A percentile compares a stretch with the other conserved stretches of the same genome.
Conservation (phyloP, 2,329 filamentous ascomycete species). For the Beauveria australis region DNA sequence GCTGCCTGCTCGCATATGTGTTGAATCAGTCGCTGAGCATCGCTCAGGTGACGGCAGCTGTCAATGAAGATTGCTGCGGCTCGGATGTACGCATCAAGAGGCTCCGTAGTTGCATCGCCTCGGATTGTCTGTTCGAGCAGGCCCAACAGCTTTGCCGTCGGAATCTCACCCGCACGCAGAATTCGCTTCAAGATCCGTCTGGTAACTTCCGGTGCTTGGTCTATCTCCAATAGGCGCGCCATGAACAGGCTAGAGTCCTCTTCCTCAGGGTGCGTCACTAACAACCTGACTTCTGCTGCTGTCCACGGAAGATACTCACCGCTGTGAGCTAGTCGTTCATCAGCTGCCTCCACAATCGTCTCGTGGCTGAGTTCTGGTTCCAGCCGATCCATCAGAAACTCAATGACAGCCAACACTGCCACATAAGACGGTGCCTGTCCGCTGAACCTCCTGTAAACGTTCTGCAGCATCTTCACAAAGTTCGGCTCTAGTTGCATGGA, state of each 20-base stretch:
- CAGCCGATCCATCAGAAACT: slow-evolving; percentile 35
- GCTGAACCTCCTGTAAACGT: slow-evolving; percentile 41
- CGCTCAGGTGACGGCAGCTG: slow-evolving; percentile 25
- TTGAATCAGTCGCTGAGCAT: slow-evolving; percentile 31
- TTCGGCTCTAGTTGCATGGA: slow-evolving; percentile 42
- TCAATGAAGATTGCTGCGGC: slow-evolving; percentile 47
- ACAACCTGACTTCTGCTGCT: slow-evolving; percentile 34
- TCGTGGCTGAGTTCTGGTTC: slow-evolving; percentile 28
- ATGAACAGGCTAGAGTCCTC: slow-evolving; percentile 43
- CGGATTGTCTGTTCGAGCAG: slow-evolving; percentile 48
- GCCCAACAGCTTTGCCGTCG: slow-evolving; percentile 44
- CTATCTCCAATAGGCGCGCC: slow-evolving; percentile 56
- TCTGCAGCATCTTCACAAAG: slow-evolving; percentile 46
- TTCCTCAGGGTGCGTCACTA: slow-evolving; percentile 31
- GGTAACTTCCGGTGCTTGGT: slow-evolving; percentile 45
- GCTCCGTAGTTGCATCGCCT: slow-evolving; percentile 31
- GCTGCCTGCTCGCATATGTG: slow-evolving; percentile 37
- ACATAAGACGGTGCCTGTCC: slow-evolving; percentile 47
- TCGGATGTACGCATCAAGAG: slow-evolving; percentile 49
- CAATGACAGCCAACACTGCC: slow-evolving; percentile 42
- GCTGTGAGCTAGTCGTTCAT: slow-evolving; percentile 30
- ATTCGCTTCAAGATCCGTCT: slow-evolving; percentile 50
- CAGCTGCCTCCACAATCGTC: slow-evolving; percentile 29
- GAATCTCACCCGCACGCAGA: slow-evolving; percentile 40
- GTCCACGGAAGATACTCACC: slow-evolving; percentile 36